Conservation (phyloP, 1,139 yeast species). For the Yamadazyma triangularis region DNA sequence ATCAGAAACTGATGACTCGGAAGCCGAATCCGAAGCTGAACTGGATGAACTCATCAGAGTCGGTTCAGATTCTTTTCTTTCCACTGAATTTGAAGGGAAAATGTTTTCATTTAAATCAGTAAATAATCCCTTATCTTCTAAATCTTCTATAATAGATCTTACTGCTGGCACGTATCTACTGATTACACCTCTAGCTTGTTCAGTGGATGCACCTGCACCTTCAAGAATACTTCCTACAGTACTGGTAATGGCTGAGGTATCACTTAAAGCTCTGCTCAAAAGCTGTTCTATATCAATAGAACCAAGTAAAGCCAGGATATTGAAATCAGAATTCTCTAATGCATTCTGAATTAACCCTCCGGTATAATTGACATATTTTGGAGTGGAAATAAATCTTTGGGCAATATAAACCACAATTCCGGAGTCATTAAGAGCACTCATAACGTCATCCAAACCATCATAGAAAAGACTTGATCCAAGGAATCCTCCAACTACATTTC, state of each 20-base stretch:
- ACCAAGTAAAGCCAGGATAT: slow-evolving; percentile 7
- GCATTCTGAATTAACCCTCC: slow-evolving; percentile 26
- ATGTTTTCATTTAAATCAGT: slow-evolving; percentile 33
- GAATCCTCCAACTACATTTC: slow-evolving; percentile 26
- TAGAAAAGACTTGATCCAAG: slow-evolving; percentile 27
- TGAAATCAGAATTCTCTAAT: slow-evolving; percentile 9
- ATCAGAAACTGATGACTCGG: slow-evolving; percentile 6
- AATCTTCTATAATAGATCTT: slow-evolving; percentile 24
- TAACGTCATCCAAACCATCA: slow-evolving; percentile 21
- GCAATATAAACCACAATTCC: slow-evolving; percentile 37
- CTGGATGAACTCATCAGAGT: slow-evolving; percentile 2
- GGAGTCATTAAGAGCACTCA: slow-evolving; percentile 40
- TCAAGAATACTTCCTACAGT: slow-evolving; percentile 21
- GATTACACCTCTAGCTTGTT: slow-evolving; percentile 9
- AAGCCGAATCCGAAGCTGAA: not conserved
- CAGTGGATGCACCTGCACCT: slow-evolving; percentile 11
- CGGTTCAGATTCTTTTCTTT: slow-evolving; percentile 7
- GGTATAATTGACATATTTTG: slow-evolving; percentile 36
- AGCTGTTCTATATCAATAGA: slow-evolving; percentile 25
- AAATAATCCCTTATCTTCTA: slow-evolving; percentile 38
- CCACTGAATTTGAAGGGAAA: slow-evolving; percentile 23
- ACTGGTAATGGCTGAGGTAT: slow-evolving; percentile 21
- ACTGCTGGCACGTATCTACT: slow-evolving; percentile 29
- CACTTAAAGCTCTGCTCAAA: slow-evolving; percentile 19
- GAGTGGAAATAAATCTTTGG: slow-evolving; percentile 32